A percentile compares a stretch with the other conserved stretches of the same genome.
Conservation (phyloP, 441 rosid species). For the Adansonia rubrostipa region DNA sequence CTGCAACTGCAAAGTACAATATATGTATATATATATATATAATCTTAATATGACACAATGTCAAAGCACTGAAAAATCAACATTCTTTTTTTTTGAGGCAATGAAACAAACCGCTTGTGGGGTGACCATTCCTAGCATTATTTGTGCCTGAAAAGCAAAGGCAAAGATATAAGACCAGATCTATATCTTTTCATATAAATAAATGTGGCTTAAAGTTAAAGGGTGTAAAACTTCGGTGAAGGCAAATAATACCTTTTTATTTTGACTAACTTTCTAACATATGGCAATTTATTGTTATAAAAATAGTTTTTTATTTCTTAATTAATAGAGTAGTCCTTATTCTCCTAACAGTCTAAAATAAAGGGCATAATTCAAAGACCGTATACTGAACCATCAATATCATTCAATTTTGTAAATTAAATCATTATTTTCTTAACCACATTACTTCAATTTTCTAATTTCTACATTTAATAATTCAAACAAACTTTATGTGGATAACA, state of each 20-base stretch:
- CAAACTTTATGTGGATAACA: background rate
- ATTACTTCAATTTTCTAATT: background rate
- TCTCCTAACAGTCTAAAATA: slow-evolving; percentile 3
- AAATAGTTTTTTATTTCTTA: background rate
- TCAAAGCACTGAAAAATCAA: slow-evolving; percentile 23
- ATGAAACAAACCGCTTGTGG: slow-evolving; percentile 77
- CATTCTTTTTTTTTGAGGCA: slow-evolving; percentile 28
- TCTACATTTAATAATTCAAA: slow-evolving; percentile 5
- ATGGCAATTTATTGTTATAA: slow-evolving; percentile 6
- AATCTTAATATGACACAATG: slow-evolving; percentile 21
- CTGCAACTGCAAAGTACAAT: slow-evolving; percentile 61
- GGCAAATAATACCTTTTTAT: background rate
- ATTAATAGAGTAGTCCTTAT: background rate
- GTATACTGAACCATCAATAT: background rate
- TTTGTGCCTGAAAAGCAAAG: slow-evolving; percentile 66
- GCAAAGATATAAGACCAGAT: slow-evolving; percentile 26
- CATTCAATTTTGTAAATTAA: slow-evolving; percentile 5
- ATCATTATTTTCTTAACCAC: background rate
- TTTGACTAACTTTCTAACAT: slow-evolving; percentile 11
- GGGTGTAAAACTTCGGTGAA: background rate
- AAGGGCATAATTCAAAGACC: background rate
- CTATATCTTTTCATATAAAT: background rate
- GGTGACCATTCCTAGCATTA: slow-evolving; percentile 85
- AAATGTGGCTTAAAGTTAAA: background rate
- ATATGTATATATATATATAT: background rate